A percentile compares a stretch with the other conserved stretches of the same genome.
phyloP scores from a whole-genome alignment of 495 filamentous ascomycete genomes.

The Margaritispora aquatica region DNA sequence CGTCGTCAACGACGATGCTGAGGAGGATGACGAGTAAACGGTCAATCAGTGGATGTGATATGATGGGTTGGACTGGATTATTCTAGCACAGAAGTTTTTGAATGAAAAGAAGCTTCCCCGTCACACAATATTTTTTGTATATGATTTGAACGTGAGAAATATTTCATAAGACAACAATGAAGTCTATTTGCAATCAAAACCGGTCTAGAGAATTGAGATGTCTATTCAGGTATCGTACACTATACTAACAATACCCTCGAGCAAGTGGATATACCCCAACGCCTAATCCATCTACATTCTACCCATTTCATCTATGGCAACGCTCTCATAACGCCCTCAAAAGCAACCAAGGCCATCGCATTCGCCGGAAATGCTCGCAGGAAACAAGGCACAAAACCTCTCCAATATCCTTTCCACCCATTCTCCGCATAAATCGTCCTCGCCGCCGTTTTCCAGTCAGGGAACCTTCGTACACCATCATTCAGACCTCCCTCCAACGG shows the following conservation, averaged over 20 bases:
- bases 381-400: conserved; percentile 91
- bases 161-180: neutral
- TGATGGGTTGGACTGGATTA: neutral
- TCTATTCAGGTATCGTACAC: neutral
- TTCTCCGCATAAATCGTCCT: conserved; percentile 65
- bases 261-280: neutral
- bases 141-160: too few relatives aligned
- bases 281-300: neutral
- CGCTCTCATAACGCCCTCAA: conserved; percentile 84
- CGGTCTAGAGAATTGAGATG: conserved; percentile 1
- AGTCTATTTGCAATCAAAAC: neutral
- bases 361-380: conserved; percentile 94
- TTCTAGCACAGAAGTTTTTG: conserved; percentile 5
- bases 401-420: conserved; percentile 79
- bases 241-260: neutral
- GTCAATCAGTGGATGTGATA: conserved; percentile 7
- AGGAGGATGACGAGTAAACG: conserved; percentile 92
- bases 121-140: neutral
- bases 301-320: conserved; percentile 42
- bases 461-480: conserved; percentile 65
- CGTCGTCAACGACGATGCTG: conserved; percentile 93
- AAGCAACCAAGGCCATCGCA: conserved; percentile 86
- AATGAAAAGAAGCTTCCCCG: conserved; percentile 12
- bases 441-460: conserved; percentile 75
- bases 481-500: conserved; percentile 62